Evolutionary conservation across 805 yeast genomes (phyloP).

Genomic region (Candida maltosa): DNA sequence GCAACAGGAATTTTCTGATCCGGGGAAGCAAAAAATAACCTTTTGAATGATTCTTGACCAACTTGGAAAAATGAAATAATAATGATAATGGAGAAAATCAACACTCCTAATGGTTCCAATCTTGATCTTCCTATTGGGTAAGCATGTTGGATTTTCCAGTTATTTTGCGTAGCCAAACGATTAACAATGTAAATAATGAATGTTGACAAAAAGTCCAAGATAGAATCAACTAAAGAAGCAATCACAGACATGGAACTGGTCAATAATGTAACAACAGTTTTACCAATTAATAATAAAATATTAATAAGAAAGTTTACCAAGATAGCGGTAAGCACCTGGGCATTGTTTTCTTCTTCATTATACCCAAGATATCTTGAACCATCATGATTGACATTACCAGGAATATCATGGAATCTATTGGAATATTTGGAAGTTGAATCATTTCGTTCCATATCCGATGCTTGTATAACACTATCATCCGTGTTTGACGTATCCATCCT

Average conservation of each 20-base stretch:
- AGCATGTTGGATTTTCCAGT: constrained; percentile 43
- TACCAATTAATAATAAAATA: constrained; percentile 56
- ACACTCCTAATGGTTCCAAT: constrained; percentile 74
- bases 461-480: not conserved
- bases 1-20: constrained; percentile 38
- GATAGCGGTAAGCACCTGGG: constrained; percentile 57
- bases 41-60: constrained; percentile 57
- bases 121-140: constrained; percentile 73
- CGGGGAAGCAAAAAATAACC: constrained; percentile 33
- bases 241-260: constrained; percentile 72
- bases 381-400: constrained; percentile 59
- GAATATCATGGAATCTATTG: constrained; percentile 40
- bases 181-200: constrained; percentile 66
- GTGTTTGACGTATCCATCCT: no score
- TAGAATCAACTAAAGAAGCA: constrained; percentile 77
- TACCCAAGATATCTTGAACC: constrained; percentile 54
- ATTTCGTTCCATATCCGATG: constrained; percentile 8
- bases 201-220: constrained; percentile 71
- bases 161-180: constrained; percentile 41
- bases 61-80: constrained; percentile 71
- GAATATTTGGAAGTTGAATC: constrained; percentile 17
- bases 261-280: constrained; percentile 54
- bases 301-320: constrained; percentile 62
- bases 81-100: constrained; percentile 69
- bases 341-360: constrained; percentile 38